These are phyloP conservation scores for Dentiscutata heterogama DNA, from an alignment of 371 early-diverging fungal species.

Conservation along the genomic window DNA sequence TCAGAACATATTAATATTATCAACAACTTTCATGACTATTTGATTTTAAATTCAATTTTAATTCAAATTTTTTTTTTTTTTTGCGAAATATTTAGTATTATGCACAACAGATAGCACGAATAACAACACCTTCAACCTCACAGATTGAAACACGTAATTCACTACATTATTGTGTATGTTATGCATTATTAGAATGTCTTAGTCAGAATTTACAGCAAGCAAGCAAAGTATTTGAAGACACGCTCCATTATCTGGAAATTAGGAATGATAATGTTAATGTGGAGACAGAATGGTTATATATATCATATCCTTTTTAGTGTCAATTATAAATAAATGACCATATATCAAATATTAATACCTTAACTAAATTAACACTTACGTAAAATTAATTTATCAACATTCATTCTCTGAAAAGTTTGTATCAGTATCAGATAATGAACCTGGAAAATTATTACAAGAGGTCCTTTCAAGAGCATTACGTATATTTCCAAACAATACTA, in stretches of 20 bases:
- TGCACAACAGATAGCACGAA: slow-evolving; percentile 55
- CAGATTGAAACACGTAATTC: slow-evolving; percentile 50
- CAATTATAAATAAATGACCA: not conserved
- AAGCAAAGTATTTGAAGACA: slow-evolving; percentile 55
- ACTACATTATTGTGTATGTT: slow-evolving; percentile 55
- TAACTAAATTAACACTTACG: slow-evolving; percentile 39
- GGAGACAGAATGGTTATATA: slow-evolving; percentile 57
- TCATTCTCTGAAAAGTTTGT: slow-evolving; percentile 46
- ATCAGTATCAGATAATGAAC: not conserved
- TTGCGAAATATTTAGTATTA: slow-evolving; percentile 51
- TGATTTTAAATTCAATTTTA: not conserved
- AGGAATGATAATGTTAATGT: slow-evolving; percentile 59
- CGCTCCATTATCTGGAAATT: slow-evolving; percentile 35
- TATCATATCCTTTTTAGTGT: slow-evolving; percentile 51
- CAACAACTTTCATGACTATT: too few relatives aligned
- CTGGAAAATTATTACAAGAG: slow-evolving; percentile 52
- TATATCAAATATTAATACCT: not conserved
- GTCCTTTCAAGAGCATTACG: slow-evolving; percentile 57
- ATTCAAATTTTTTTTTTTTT: not conserved
- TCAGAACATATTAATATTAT: not conserved
- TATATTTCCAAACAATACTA: slow-evolving; percentile 67
- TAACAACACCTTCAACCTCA: slow-evolving; percentile 50
- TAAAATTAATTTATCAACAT: slow-evolving; percentile 59
- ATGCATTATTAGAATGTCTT: slow-evolving; percentile 64
- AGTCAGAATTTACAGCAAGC: slow-evolving; percentile 60